phyloP scores from a whole-genome alignment of 2,329 filamentous ascomycete genomes.

The Gaeumannomyces sp. region DNA sequence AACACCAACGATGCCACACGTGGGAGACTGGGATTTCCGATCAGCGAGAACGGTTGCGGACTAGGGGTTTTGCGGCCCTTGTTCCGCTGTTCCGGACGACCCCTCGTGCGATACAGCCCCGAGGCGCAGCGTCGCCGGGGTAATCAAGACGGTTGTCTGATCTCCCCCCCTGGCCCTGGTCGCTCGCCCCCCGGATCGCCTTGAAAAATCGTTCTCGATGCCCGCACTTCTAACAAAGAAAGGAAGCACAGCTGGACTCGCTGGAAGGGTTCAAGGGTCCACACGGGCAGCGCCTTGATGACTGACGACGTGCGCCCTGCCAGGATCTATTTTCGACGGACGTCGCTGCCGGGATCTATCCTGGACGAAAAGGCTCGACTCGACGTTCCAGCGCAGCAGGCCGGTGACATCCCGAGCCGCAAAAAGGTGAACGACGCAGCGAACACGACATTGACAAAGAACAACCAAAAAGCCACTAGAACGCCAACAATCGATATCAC shows the following conservation, averaged over 20 bases:
- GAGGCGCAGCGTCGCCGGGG: neutral
- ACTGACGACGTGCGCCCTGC: too few species aligned
- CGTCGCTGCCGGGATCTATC: neutral
- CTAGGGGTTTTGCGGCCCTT: neutral
- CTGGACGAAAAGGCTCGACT: neutral
- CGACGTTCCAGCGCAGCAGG: neutral
- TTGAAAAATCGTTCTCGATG: neutral
- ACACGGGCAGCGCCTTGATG: too few species aligned
- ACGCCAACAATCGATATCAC: too few species aligned
- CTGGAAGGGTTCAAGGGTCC: neutral
- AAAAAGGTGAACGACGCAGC: neutral
- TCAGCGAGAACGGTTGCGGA: neutral
- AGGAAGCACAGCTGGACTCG: neutral
- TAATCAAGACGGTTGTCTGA: neutral
- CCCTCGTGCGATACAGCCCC: too few species aligned
- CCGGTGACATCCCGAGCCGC: neutral
- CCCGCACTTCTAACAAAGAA: neutral
- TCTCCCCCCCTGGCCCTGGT: neutral
- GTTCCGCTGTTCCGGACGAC: neutral
- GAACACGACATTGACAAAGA: too few species aligned
- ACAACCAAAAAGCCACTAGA: too few species aligned
- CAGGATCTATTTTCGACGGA: neutral
- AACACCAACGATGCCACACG: neutral
- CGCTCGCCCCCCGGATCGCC: too few species aligned
- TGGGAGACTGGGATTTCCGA: neutral